Evolutionary conservation across 2,329 filamentous ascomycete species (phyloP).

Genomic region (Trichoderma arundinaceum): DNA sequence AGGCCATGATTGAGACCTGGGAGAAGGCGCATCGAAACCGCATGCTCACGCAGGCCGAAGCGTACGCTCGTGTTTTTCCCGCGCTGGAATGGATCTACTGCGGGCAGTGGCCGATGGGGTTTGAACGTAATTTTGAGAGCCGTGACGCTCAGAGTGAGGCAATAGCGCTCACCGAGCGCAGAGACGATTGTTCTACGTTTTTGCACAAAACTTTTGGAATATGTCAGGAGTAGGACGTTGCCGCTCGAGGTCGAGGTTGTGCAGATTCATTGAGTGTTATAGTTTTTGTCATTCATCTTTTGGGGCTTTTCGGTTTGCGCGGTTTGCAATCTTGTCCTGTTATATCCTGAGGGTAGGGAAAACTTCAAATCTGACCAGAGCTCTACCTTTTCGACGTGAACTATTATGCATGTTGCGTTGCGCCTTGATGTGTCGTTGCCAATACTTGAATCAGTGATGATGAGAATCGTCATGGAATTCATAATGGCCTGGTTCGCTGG

Average conservation of each 20-base stretch:
- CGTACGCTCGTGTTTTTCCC: slow-evolving; percentile 31
- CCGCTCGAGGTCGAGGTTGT: neutral
- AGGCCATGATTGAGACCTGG: neutral
- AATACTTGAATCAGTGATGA: too few relatives aligned
- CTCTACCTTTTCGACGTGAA: too few relatives aligned
- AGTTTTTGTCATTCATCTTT: too few relatives aligned
- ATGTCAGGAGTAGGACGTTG: neutral
- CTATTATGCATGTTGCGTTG: too few relatives aligned
- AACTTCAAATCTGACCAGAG: too few relatives aligned
- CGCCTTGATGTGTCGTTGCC: too few relatives aligned
- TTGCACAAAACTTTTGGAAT: neutral
- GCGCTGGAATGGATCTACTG: slow-evolving; percentile 33
- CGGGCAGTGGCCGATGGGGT: slow-evolving; percentile 30
- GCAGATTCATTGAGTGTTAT: too few relatives aligned
- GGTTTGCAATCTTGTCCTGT: too few relatives aligned
- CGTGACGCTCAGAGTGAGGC: neutral
- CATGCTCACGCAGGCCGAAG: slow-evolving; percentile 34
- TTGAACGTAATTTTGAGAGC: neutral
- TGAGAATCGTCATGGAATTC: too few relatives aligned
- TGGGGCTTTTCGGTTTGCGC: too few relatives aligned
- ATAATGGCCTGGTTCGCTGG: too few relatives aligned
- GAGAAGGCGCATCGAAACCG: slow-evolving; percentile 34
- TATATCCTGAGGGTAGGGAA: too few relatives aligned
- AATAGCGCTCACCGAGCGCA: neutral
- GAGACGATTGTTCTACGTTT: neutral